phyloP scores from a whole-genome alignment of 2,329 filamentous ascomycete species.

The Blastomyces emzantsi region DNA sequence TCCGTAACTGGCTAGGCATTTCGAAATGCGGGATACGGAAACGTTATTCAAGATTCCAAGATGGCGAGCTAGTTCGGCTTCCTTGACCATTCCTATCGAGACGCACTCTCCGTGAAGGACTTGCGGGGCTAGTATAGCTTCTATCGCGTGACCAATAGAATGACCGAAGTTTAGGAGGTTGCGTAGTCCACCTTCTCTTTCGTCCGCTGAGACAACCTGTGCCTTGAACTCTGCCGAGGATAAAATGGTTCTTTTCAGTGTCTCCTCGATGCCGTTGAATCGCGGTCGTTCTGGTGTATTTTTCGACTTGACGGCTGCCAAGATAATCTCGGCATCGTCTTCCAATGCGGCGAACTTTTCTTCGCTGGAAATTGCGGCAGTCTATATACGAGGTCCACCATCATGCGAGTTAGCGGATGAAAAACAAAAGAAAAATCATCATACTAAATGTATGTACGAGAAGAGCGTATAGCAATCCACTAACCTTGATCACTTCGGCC shows the following conservation, averaged over 20 bases:
- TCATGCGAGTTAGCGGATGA: neutral
- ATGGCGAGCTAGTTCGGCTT: conserved; percentile 85
- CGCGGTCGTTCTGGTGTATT: conserved; percentile 48
- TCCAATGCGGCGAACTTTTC: conserved; percentile 77
- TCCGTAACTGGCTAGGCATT: conserved; percentile 91
- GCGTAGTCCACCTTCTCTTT: conserved; percentile 84
- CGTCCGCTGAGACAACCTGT: conserved; percentile 85
- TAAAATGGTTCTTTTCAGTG: conserved; percentile 70
- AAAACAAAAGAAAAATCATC: neutral
- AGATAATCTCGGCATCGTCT: conserved; percentile 65
- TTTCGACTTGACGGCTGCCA: conserved; percentile 59
- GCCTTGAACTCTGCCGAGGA: conserved; percentile 92
- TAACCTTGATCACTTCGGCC: conserved; percentile 84
- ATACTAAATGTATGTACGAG: neutral
- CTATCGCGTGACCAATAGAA: conserved; percentile 93
- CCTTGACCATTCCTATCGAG: conserved; percentile 96
- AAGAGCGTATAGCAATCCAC: conserved; percentile 6
- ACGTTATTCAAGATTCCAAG: conserved; percentile 76
- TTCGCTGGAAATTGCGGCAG: conserved; percentile 92
- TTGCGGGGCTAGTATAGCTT: conserved; percentile 91
- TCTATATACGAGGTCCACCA: conserved; percentile 39
- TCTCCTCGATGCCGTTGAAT: conserved; percentile 60
- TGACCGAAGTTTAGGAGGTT: conserved; percentile 97
- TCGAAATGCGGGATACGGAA: conserved; percentile 79
- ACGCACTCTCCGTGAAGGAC: conserved; percentile 93